Conservation (phyloP, 2,329 filamentous ascomycete species). For the Hymenoscyphus fructigenus region DNA sequence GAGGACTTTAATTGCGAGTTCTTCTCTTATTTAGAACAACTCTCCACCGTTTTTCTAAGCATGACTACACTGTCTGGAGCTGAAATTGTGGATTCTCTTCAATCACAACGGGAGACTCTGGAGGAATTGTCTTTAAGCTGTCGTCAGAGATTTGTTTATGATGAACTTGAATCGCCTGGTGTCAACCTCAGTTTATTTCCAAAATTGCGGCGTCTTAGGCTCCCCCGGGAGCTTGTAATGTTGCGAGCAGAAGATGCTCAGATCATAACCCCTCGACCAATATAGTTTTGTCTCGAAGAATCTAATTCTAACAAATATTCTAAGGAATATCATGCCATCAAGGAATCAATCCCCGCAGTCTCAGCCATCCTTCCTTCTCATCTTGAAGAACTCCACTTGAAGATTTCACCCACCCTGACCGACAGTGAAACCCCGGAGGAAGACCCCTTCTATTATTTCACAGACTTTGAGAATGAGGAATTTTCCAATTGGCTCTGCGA, state of each 20-base stretch:
- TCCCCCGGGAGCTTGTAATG: not conserved
- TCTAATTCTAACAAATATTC: no score
- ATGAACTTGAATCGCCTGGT: not conserved
- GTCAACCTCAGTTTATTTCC: not conserved
- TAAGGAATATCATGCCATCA: no score
- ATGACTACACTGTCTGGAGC: not conserved
- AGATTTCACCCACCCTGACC: not conserved
- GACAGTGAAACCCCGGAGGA: not conserved
- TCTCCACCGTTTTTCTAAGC: no score
- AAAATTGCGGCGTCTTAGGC: not conserved
- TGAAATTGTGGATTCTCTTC: not conserved
- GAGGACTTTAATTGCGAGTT: not conserved
- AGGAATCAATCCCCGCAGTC: not conserved
- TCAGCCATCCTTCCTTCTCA: not conserved
- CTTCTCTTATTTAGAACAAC: not conserved
- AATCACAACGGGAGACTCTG: not conserved
- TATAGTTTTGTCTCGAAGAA: no score
- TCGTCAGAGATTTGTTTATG: no score
- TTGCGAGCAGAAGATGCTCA: not conserved
- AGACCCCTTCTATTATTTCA: not conserved
- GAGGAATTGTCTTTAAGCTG: not conserved
- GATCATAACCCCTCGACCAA: not conserved
- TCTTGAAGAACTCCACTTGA: not conserved
- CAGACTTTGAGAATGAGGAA: not conserved
- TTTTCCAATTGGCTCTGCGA: not conserved